A percentile compares a stretch with the other conserved stretches of the same genome.
Evolutionary conservation across 148 eudicot genomes (phyloP).

Genomic region (Pharnaceum exiguum): DNA sequence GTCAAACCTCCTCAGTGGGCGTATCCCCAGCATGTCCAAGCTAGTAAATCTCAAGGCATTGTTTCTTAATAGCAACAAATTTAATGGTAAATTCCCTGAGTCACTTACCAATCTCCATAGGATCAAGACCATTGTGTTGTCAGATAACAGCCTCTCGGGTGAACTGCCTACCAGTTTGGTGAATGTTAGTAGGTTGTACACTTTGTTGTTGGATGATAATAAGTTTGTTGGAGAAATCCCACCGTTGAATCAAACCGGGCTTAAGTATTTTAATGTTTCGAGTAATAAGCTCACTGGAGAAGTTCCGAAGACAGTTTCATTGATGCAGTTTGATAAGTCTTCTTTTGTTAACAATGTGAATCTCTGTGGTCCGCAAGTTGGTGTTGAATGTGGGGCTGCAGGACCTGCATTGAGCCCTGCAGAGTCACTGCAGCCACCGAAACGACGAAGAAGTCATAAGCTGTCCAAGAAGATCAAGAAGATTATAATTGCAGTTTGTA

Average conservation of each 20-base stretch:
- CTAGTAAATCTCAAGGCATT: slow-evolving; percentile 61
- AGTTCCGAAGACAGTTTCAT: slow-evolving; percentile 52
- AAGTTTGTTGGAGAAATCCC: slow-evolving; percentile 53
- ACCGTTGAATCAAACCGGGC: slow-evolving; percentile 45
- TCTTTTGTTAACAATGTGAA: slow-evolving; percentile 46
- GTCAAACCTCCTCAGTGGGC: slow-evolving; percentile 46
- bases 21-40: slow-evolving; percentile 51
- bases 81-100: slow-evolving; percentile 56
- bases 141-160: slow-evolving; percentile 56
- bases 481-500: too few relatives aligned
- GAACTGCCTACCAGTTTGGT: slow-evolving; percentile 38
- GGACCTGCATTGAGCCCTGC: slow-evolving; percentile 19
- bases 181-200: slow-evolving; percentile 37
- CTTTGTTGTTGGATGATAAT: slow-evolving; percentile 54
- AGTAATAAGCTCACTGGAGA: slow-evolving; percentile 54
- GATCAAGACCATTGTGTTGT: slow-evolving; percentile 53
- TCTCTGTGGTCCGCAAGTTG: slow-evolving; percentile 55
- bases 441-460: neutral
- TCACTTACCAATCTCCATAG: slow-evolving; percentile 52
- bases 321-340: slow-evolving; percentile 43
- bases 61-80: slow-evolving; percentile 49
- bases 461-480: slow-evolving; percentile 12
- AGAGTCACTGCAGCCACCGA: slow-evolving; percentile 14
- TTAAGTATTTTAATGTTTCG: slow-evolving; percentile 59
- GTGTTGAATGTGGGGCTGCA: slow-evolving; percentile 16